Evolutionary conservation across 257 asterid species (phyloP).

Genomic region (Solanum pimpinellifolium): DNA sequence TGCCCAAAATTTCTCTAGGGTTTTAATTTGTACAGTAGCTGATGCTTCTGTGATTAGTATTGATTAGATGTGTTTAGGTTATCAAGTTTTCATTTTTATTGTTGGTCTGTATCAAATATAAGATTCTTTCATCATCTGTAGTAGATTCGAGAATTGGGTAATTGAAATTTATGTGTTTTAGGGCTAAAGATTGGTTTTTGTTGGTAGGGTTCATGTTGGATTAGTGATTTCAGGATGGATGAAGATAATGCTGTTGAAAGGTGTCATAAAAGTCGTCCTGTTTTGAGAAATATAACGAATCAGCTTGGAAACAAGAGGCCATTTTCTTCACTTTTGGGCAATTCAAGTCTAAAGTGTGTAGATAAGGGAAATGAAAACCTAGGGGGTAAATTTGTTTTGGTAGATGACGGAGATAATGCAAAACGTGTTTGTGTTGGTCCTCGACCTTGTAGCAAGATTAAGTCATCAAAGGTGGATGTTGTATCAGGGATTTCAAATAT

Average conservation of each 20-base stretch:
- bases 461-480: constrained; percentile 32
- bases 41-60: not conserved
- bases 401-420: constrained; percentile 4
- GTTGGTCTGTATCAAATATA: not conserved
- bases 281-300: constrained; percentile 53
- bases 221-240: constrained; percentile 25
- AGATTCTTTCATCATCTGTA: not conserved
- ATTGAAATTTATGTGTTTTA: not conserved
- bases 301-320: constrained; percentile 35
- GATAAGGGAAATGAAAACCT: constrained; percentile 16
- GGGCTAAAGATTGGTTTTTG: not conserved
- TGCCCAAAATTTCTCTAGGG: not conserved
- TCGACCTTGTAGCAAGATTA: constrained; percentile 28
- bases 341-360: not conserved
- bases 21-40: not conserved
- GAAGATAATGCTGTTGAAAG: constrained; percentile 22
- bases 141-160: not conserved
- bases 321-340: constrained; percentile 10
- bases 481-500: constrained; percentile 21
- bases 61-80: not conserved
- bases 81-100: not conserved
- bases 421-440: constrained; percentile 33
- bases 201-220: not conserved
- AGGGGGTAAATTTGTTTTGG: constrained; percentile 4
- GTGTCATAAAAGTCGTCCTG: constrained; percentile 16